Base-by-base conservation (phyloP, 164 flowering plant genomes). In the Berberis thunbergii region DNA sequence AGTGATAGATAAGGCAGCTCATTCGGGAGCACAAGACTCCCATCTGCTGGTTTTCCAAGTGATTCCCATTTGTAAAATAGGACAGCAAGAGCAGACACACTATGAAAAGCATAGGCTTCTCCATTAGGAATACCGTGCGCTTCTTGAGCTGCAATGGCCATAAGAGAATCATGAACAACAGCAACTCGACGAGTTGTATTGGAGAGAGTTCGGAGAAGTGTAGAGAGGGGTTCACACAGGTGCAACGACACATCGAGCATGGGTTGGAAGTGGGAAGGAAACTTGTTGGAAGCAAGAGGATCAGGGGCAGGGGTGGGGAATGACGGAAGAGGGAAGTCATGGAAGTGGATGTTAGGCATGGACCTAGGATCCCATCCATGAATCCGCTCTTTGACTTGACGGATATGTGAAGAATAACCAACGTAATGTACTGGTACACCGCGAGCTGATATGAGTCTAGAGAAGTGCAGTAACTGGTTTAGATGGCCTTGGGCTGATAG, bases 401-500 rank as follows among this genome's bases (percentile, higher is more conserved):
- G 83, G 73, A 68, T 81, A 72, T 84, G 89, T 61, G 70, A 62
- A 58, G 82, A 53, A 26, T 85, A 45, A 67, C 78, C 77, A 8
- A 70, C 72, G 69, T 64, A 84, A 71, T 83, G 84, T 67, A 84
- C 79, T 0, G 78, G 76, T 41, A 81, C 61, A 57, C 61, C 53
- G 72, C 75, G 71, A 53, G 77, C 53, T 12, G 75, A 54, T 44
- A 81, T 40, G 68, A 84, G 77, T 41, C 81, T 74, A 58, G 89
- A 73, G 73, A 84, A 66, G 64, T 80, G 74, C 68, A 80, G 77
- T 70, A 84, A 80, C 64, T 79, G 85, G 77, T 78, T 82, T 45
- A 84, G 84, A 59, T 86, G 86, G 73, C 91, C 85, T 70, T 86
- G 91, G 2, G 79, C 77, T 38, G 83, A 85, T 6, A 82, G 67